phyloP scores from a whole-genome alignment of 2,329 filamentous ascomycete genomes.

The Diaporthe sp. region DNA sequence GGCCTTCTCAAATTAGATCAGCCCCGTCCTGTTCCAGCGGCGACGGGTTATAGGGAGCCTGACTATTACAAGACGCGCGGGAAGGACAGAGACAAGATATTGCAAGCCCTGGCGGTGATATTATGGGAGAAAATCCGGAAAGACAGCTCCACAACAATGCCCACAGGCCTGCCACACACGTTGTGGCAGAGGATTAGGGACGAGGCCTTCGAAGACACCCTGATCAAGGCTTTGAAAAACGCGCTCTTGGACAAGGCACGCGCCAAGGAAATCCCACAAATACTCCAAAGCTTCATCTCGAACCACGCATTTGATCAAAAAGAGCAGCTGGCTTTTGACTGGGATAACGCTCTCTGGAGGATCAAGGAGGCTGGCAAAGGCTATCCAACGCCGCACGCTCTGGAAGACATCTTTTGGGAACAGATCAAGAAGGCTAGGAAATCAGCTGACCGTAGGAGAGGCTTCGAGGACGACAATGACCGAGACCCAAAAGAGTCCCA shows the following conservation, averaged over 20 bases:
- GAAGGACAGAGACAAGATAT: constrained; percentile 12
- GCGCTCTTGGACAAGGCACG: not conserved
- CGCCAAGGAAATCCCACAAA: not conserved
- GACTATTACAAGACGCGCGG: constrained; percentile 24
- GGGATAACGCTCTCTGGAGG: constrained; percentile 18
- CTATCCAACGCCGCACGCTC: constrained; percentile 14
- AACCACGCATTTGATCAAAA: not conserved
- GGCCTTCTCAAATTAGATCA: constrained; percentile 27
- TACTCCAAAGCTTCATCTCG: not conserved
- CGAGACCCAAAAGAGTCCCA: not conserved
- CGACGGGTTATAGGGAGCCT: constrained; percentile 1
- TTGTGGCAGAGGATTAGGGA: constrained; percentile 27
- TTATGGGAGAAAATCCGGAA: constrained; percentile 15
- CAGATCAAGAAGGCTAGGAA: constrained; percentile 12
- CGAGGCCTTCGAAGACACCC: constrained; percentile 3
- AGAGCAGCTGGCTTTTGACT: constrained; percentile 1
- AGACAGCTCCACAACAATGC: not conserved
- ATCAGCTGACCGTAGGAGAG: not conserved
- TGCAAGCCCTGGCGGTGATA: not conserved
- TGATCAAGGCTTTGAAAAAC: constrained; percentile 5
- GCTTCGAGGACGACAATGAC: not conserved
- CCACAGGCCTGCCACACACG: constrained; percentile 9
- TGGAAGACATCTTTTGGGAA: constrained; percentile 28
- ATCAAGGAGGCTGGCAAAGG: constrained; percentile 23
- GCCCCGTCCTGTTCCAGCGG: not conserved